Base-by-base conservation (phyloP, 1,284 basidiomycete genomes). In the Abortiporus biennis region DNA sequence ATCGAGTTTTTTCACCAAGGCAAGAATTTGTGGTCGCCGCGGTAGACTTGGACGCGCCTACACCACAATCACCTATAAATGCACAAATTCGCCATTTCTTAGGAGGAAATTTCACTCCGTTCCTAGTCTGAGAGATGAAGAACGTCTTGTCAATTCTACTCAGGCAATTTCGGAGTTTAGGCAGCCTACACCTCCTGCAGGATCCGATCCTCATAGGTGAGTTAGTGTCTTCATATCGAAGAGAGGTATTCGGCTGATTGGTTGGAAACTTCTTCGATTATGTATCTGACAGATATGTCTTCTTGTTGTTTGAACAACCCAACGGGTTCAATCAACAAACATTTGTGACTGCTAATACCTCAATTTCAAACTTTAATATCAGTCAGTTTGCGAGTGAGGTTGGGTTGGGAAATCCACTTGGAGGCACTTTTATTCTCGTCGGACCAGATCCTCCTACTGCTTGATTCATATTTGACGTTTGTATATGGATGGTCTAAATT, bases 71-170 rank as follows among this genome's bases (percentile, higher is more conserved):
- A 9, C 71, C 71, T 2, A 70, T 66, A 1, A 45, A 21, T 12
- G 64, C 73, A 0, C 67, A 76, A 49, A 71, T 76, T 40, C 64
- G 72, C 11, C 76, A 78, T 52, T 74, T 75, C 56, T 55, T 78
- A 3, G 72, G 70, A 0, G 67, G 69, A 1, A 63, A 72, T 53
- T 73, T 46, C 57, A 36, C n/a, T 38, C 50, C 47, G n/a, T n/a
- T 29, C 42, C 25, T 4, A 49, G 47, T 12, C 74, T 74, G 50
- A 57, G 65, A 25, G 27, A n/a, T 9, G 44, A 46, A 2, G 69
- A 75, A 53, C 29, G 48, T 12, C 54, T 76, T 11, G 53, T 54
- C 1, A 76, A 75, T 50, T 51, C 47, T 9, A 76, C 70, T 0
- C 61, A 67, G 1, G 69, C 74, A 6, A 45, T 76, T 16, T 68